Percentiles rank a stretch among this genome's conserved stretches.
These are phyloP conservation scores for Pyrus hybrid DNA, from an alignment of 331 rosid genomes.

Conservation along the genomic window DNA sequence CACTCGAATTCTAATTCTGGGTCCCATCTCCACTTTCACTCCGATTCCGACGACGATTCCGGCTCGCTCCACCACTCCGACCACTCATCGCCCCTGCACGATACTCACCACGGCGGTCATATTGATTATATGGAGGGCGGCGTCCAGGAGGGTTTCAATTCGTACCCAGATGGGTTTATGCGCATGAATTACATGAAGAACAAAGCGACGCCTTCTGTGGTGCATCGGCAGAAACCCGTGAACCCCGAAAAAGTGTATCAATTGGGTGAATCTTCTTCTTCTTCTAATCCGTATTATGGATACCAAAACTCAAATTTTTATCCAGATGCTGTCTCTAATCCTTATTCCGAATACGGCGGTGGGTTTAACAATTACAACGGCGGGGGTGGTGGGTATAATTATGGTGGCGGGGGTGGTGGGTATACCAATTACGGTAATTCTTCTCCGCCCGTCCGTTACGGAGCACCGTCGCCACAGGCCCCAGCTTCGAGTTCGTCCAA, in stretches of 20 bases:
- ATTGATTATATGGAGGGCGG: slow-evolving; percentile 22
- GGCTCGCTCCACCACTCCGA: slow-evolving; percentile 50
- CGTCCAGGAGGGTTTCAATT: slow-evolving; percentile 16
- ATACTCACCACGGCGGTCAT: slow-evolving; percentile 14
- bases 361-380: slow-evolving; percentile 5
- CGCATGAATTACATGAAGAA: slow-evolving; percentile 69
- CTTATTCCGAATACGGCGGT: neutral
- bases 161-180: slow-evolving; percentile 33
- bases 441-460: slow-evolving; percentile 19
- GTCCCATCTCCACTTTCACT: slow-evolving; percentile 30
- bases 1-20: slow-evolving; percentile 20
- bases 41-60: slow-evolving; percentile 45
- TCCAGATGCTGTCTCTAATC: slow-evolving; percentile 5
- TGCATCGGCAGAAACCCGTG: slow-evolving; percentile 50
- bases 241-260: slow-evolving; percentile 36
- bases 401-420: slow-evolving; percentile 5
- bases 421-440: slow-evolving; percentile 21
- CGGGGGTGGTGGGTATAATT: slow-evolving; percentile 1
- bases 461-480: slow-evolving; percentile 4
- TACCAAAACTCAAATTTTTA: slow-evolving; percentile 17
- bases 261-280: slow-evolving; percentile 70
- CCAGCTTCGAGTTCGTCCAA: slow-evolving; percentile 38
- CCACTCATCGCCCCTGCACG: slow-evolving; percentile 45
- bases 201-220: slow-evolving; percentile 52
- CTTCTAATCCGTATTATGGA: slow-evolving; percentile 16